These are phyloP conservation scores for Fallopia convolvulus DNA, from an alignment of 148 eudicot genomes.

Conservation along the genomic window DNA sequence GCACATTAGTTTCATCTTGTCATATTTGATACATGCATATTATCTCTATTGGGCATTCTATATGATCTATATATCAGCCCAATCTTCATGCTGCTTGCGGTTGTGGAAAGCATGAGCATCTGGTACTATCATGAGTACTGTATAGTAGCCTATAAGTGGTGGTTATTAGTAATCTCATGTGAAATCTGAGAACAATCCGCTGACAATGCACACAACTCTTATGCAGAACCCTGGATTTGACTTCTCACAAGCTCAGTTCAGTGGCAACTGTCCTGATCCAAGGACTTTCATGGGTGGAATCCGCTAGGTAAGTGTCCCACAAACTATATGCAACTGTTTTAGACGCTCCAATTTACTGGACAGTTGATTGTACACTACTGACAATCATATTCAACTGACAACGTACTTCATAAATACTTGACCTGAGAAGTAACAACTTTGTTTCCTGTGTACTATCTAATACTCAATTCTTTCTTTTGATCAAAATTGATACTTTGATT, in stretches of 20 bases:
- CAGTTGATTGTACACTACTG: not conserved
- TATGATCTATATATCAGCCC: not conserved
- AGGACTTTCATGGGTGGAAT: slow-evolving; percentile 99
- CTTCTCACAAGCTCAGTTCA: slow-evolving; percentile 90
- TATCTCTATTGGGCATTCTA: not conserved
- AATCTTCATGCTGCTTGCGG: not conserved
- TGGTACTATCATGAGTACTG: not conserved
- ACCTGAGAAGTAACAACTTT: not conserved
- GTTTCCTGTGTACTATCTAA: not conserved
- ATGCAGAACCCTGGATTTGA: slow-evolving; percentile 96
- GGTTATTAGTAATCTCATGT: not conserved
- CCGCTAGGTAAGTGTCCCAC: slow-evolving; percentile 14
- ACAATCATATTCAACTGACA: not conserved
- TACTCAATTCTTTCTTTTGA: not conserved
- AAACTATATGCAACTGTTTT: not conserved
- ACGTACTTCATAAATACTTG: not conserved
- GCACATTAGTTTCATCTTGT: not conserved
- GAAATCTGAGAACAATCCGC: not conserved
- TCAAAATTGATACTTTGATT: not conserved
- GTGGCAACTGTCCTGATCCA: slow-evolving; percentile 90
- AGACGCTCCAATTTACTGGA: not conserved
- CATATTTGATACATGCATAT: not conserved
- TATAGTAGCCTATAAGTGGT: not conserved
- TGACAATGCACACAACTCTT: not conserved
- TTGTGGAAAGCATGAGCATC: not conserved